Evolutionary conservation across 371 early-diverging fungal genomes (phyloP).

Genomic region (Capniomyces stellatus): DNA sequence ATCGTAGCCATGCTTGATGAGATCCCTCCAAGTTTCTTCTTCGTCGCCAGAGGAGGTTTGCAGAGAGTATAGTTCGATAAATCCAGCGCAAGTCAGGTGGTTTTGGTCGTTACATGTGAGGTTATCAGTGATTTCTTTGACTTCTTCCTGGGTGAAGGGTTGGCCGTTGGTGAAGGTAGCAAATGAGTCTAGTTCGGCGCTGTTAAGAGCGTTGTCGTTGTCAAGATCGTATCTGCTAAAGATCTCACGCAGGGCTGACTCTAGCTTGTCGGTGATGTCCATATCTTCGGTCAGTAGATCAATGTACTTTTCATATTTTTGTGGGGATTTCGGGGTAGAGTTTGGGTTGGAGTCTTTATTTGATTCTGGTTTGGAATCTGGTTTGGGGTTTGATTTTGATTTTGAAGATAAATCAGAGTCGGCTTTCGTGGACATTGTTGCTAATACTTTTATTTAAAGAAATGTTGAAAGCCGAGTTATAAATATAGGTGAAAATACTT

Average conservation of each 20-base stretch:
- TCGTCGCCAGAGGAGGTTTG: constrained; percentile 32
- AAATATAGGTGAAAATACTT: too few species aligned
- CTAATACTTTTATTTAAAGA: too few species aligned
- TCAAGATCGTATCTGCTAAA: constrained; percentile 35
- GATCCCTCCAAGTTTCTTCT: constrained; percentile 37
- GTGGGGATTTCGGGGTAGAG: too few species aligned
- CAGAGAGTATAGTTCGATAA: constrained; percentile 35
- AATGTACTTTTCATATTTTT: too few species aligned
- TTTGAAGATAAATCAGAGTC: too few species aligned
- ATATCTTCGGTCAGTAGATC: constrained; percentile 11
- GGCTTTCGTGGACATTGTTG: too few species aligned
- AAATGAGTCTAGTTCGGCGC: constrained; percentile 31
- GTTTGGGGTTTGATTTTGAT: too few species aligned
- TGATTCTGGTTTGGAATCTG: too few species aligned
- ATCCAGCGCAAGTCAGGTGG: constrained; percentile 27
- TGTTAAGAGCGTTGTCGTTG: constrained; percentile 28
- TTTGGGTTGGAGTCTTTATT: too few species aligned
- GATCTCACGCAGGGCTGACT: constrained; percentile 23
- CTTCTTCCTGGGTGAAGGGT: constrained; percentile 28
- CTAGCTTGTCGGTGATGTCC: constrained; percentile 20
- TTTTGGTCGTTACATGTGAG: constrained; percentile 19
- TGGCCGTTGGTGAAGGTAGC: constrained; percentile 34
- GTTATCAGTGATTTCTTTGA: constrained; percentile 24
- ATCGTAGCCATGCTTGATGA: constrained; percentile 32
- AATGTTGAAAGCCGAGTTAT: too few species aligned